Evolutionary conservation across 1,284 basidiomycete genomes (phyloP), one percentile per base, ranked within the genome.

Genomic region (Trichosporon sp.): DNA sequence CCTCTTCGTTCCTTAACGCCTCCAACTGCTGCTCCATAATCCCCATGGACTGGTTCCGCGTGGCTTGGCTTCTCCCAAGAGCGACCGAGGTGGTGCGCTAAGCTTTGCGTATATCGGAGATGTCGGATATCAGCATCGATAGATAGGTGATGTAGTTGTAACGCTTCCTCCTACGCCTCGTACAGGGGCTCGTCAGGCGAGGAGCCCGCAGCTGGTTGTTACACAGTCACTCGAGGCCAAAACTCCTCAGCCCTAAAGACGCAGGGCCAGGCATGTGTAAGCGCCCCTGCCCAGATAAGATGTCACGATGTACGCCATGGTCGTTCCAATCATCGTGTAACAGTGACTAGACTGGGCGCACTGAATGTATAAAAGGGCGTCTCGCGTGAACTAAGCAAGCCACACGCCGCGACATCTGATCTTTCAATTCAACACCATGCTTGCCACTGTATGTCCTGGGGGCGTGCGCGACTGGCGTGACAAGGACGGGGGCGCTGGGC

Each of bases 321-420:
- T 46, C 43, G 43, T 46, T 46, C 43, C 4, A 46, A 4, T 4
- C 14, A 11, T 43, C 40, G 8, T 43, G 40, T 1, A 11, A 43
- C 14, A 11, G 40, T 43, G 40, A 43, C 16, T 16, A 46, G 43
- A 5, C 16, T n/a, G 43, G 16, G 14, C 43, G 14, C 16, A 46
- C 43, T 46, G 16, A 46, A 46, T 46, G 51, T 54, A 54, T 54
- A 54, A 54, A 54, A 54, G 51, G 51, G 19, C 51, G 8, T 54
- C 26, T 26, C 21, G 8, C 19, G 51, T 26, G 19, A 26, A 16
- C 51, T 54, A 10, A 19, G 11, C 51, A 21, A 26, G 51, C 21
- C n/a, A 54, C n/a, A 54, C 51, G 51, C n/a, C 21, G 19, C 43
- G 43, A 46, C 43, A 46, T 54, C 10, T 26, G 21, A 19, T 26